Conservation (phyloP, 1,284 basidiomycete species). For the Ustilago shanxiensis region DNA sequence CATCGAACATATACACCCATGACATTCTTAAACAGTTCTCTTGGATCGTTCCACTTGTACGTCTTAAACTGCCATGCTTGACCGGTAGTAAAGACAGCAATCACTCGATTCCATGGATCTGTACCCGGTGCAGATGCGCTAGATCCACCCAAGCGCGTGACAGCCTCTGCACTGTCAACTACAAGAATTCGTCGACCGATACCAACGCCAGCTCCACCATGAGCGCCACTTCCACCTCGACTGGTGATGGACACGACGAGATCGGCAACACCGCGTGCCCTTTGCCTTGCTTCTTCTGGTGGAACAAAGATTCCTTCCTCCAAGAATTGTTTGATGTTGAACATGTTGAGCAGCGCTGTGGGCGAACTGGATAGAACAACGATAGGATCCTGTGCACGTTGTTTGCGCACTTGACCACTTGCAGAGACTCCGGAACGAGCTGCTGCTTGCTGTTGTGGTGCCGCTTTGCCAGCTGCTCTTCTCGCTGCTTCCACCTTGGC, state of each 20-base stretch:
- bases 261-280: constrained; percentile 59
- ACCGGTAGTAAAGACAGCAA: constrained; percentile 96
- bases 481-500: constrained; percentile 60
- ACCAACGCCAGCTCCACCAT: constrained; percentile 31
- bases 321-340: constrained; percentile 93
- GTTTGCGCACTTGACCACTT: constrained; percentile 49
- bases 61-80: constrained; percentile 97
- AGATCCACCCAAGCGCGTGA: constrained; percentile 82
- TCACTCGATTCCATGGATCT: constrained; percentile 80
- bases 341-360: constrained; percentile 94
- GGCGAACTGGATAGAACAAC: constrained; percentile 96
- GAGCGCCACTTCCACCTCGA: constrained; percentile 32
- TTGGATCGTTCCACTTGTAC: constrained; percentile 95
- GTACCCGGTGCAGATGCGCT: constrained; percentile 39
- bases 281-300: constrained; percentile 59
- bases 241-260: constrained; percentile 63
- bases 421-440: constrained; percentile 24
- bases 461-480: constrained; percentile 44
- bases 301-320: constrained; percentile 83
- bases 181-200: constrained; percentile 77
- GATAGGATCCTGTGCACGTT: constrained; percentile 77
- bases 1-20: constrained; percentile 81
- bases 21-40: constrained; percentile 85
- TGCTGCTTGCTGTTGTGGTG: constrained; percentile 22
- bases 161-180: constrained; percentile 90